Percentiles rank a stretch among this genome's conserved stretches.
Conservation (phyloP, 2,329 filamentous ascomycete species). For the Aspergillus hortae region DNA sequence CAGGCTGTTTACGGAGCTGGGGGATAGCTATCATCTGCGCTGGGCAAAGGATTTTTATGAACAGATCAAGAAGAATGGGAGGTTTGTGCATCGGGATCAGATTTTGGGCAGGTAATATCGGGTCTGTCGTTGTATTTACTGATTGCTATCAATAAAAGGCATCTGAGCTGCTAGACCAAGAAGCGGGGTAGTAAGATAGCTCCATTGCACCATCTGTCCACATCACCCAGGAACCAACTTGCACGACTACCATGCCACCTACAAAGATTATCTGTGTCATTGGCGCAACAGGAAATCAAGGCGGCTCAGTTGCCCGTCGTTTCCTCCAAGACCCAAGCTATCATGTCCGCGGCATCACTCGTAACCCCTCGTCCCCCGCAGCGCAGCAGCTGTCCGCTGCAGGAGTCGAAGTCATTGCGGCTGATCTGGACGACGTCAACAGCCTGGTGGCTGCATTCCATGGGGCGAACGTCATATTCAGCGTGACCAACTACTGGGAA, state of each 20-base stretch:
- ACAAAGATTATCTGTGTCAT: conserved; percentile 14
- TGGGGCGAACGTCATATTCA: conserved; percentile 52
- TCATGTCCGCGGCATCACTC: conserved; percentile 27
- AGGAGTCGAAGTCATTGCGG: conserved; percentile 27
- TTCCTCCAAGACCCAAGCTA: conserved; percentile 24
- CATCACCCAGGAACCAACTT: no score
- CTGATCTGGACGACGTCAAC: conserved; percentile 21
- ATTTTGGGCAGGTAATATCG: conserved; percentile 16
- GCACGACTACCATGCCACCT: conserved; percentile 2
- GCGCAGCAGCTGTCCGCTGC: conserved; percentile 17
- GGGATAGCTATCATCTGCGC: conserved; percentile 14
- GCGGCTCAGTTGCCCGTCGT: conserved; percentile 18
- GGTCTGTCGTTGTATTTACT: no score
- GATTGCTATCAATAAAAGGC: no score
- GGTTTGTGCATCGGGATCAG: conserved; percentile 24
- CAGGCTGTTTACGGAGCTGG: conserved; percentile 13
- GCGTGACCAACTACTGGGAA: conserved; percentile 55
- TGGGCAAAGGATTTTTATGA: conserved; percentile 19
- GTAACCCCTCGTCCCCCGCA: conserved; percentile 18
- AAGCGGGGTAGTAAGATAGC: no score
- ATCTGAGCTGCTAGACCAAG: no score
- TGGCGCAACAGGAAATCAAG: conserved; percentile 21
- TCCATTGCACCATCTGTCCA: no score
- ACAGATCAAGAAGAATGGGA: conserved; percentile 18
- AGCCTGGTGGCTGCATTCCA: conserved; percentile 22